Conservation (phyloP, 1,284 basidiomycete species). For the Xerocomus cyaneibrunnescens region DNA sequence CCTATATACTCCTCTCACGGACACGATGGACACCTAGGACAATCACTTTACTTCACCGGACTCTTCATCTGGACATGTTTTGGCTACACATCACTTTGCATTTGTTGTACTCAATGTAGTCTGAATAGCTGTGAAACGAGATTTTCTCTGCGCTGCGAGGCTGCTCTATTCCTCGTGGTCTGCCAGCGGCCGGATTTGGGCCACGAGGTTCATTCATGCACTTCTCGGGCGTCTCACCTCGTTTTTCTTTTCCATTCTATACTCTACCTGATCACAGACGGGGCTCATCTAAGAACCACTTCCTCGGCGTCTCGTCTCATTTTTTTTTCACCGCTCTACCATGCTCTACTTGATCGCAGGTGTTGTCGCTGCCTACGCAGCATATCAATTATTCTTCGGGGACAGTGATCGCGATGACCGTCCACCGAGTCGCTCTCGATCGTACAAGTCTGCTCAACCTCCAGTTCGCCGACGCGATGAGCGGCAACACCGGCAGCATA, state of each 20-base stretch:
- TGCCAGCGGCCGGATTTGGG: not conserved
- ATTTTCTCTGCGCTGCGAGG: no score
- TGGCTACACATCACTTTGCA: slow-evolving; percentile 2
- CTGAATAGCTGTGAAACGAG: slow-evolving; percentile 1
- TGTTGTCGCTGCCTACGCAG: slow-evolving; percentile 3
- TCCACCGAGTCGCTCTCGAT: not conserved
- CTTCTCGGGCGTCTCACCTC: not conserved
- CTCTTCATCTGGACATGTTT: slow-evolving; percentile 1
- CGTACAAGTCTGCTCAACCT: not conserved
- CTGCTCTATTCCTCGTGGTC: not conserved
- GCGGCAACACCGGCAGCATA: not conserved
- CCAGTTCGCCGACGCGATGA: slow-evolving; percentile 10
- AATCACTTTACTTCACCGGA: slow-evolving; percentile 1
- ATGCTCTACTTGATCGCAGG: slow-evolving; percentile 22
- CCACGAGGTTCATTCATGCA: not conserved
- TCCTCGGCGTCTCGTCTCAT: not conserved
- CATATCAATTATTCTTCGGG: slow-evolving; percentile 12
- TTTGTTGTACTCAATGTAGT: slow-evolving; percentile 11
- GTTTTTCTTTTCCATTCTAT: slow-evolving; percentile 8
- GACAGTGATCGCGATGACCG: slow-evolving; percentile 11
- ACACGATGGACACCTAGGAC: slow-evolving; percentile 19
- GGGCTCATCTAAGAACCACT: not conserved
- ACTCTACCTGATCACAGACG: slow-evolving; percentile 16
- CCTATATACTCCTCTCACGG: slow-evolving; percentile 7
- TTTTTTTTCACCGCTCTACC: not conserved